These are phyloP conservation scores for Scopulariopsis brevicaulis DNA, from an alignment of 2,329 filamentous ascomycete genomes.

Conservation along the genomic window DNA sequence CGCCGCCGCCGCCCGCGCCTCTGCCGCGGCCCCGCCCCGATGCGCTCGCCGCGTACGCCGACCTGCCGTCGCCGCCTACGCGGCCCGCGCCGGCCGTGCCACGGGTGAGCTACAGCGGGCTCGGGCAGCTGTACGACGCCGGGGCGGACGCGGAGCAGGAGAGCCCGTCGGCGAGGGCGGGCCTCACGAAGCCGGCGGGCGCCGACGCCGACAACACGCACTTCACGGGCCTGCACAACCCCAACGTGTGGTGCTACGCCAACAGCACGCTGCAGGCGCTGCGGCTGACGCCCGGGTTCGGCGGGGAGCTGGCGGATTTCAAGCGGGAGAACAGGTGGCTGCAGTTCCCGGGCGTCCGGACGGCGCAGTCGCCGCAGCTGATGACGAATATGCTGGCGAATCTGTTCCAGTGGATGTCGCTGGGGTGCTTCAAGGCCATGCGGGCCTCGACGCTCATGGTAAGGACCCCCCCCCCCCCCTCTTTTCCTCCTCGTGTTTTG, in stretches of 20 bases:
- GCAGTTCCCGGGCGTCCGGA: conserved; percentile 49
- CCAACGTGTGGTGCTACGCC: conserved; percentile 79
- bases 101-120: conserved; percentile 68
- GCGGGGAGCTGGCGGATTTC: conserved; percentile 47
- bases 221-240: conserved; percentile 58
- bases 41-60: conserved; percentile 5
- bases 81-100: conserved; percentile 59
- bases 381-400: conserved; percentile 49
- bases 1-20: not conserved
- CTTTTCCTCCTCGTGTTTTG: conserved; percentile 7
- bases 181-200: not conserved
- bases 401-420: conserved; percentile 44
- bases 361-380: conserved; percentile 40
- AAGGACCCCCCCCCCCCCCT: conserved; percentile 13
- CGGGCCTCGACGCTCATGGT: conserved; percentile 47
- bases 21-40: not conserved
- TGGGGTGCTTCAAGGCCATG: conserved; percentile 36
- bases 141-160: not conserved
- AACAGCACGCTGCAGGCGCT: conserved; percentile 83
- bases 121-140: conserved; percentile 21
- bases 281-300: conserved; percentile 60
- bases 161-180: conserved; percentile 13
- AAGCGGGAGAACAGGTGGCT: conserved; percentile 53
- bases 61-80: conserved; percentile 43
- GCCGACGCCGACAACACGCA: conserved; percentile 10